Evolutionary conservation across 305 asterid genomes (phyloP), one percentile per base, ranked within the genome.

Genomic region (Fraxinus floribunda): DNA sequence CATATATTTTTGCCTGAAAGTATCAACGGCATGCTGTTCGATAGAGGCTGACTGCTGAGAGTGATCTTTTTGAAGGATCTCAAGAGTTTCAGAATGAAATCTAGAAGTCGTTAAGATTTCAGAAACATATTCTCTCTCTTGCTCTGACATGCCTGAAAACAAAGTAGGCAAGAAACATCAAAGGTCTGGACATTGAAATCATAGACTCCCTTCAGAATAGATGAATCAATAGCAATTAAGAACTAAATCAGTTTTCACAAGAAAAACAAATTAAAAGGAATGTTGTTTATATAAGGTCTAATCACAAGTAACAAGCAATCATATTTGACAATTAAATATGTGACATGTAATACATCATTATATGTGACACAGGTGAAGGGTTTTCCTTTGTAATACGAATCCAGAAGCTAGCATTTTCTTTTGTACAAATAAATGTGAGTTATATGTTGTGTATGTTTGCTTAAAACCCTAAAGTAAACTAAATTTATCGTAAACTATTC

Each of bases 41-140:
- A 87, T 87, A 15, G 82, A 80, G 80, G 87, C 81, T 52, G 97
- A 89, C 82, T 90, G 91, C 80, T 85, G 80, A 73, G 94, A 84
- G 86, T 94, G 97, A 74, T 88, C 91, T 36, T 76, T 85, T 79
- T 80, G 80, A 81, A 94, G 96, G 57, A 81, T 81, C 66, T 86
- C 91, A 1, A 93, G 89, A 34, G 91, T 83, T 86, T 81, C 87
- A 18, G 91, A 87, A 84, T 94, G 98, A 82, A 86, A 87, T 82
- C 83, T 76, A 36, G 96, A 82, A 22, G 89, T 85, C 24, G 85
- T 77, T 82, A 91, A 82, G 81, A 94, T 88, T 82, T 83, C 90
- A 22, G 91, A 84, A 79, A 93, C 86, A 18, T 87, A 88, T n/a
- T 66, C 76, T 81, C 85, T 89, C 85, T 91, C 98, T 81, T 91